Conservation (phyloP, 176 grass and related monocot genomes). For the Elaeis guineensis region DNA sequence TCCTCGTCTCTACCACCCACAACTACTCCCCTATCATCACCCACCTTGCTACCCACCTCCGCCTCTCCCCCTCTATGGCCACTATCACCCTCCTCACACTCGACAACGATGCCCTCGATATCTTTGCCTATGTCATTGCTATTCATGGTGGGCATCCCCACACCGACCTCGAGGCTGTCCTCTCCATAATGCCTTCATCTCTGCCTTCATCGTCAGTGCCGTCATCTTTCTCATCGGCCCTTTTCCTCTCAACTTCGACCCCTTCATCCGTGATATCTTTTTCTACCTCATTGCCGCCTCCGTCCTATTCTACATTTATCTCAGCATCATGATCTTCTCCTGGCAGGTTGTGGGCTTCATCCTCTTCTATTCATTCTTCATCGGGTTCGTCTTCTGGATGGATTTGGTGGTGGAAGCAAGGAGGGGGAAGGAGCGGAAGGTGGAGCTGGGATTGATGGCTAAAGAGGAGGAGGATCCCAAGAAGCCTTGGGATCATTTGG, state of each 20-base stretch:
- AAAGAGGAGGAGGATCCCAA: no score
- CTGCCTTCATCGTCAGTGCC: slow-evolving; percentile 64
- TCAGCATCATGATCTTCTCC: slow-evolving; percentile 77
- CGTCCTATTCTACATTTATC: slow-evolving; percentile 65
- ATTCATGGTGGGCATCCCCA: slow-evolving; percentile 37
- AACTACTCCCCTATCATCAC: slow-evolving; percentile 51
- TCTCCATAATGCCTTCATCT: slow-evolving; percentile 74
- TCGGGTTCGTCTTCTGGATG: slow-evolving; percentile 82
- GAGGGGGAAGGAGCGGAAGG: slow-evolving; percentile 4
- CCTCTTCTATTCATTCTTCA: slow-evolving; percentile 76
- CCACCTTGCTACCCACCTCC: slow-evolving; percentile 42
- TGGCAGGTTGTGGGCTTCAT: slow-evolving; percentile 76
- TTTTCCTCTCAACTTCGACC: slow-evolving; percentile 43
- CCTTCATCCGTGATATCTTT: slow-evolving; percentile 66
- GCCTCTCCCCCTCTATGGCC: slow-evolving; percentile 73
- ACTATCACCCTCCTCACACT: slow-evolving; percentile 83
- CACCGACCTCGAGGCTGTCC: slow-evolving; percentile 44
- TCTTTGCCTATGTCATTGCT: slow-evolving; percentile 63
- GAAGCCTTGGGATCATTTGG: no score
- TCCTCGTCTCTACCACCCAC: slow-evolving; percentile 54
- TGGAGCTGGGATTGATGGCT: no score
- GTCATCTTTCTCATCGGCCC: slow-evolving; percentile 52
- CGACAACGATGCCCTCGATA: slow-evolving; percentile 71
- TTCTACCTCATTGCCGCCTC: slow-evolving; percentile 69
- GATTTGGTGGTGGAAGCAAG: slow-evolving; percentile 42